These are phyloP conservation scores for Nemania sp. DNA, from an alignment of 2,329 filamentous ascomycete species.

Conservation along the genomic window DNA sequence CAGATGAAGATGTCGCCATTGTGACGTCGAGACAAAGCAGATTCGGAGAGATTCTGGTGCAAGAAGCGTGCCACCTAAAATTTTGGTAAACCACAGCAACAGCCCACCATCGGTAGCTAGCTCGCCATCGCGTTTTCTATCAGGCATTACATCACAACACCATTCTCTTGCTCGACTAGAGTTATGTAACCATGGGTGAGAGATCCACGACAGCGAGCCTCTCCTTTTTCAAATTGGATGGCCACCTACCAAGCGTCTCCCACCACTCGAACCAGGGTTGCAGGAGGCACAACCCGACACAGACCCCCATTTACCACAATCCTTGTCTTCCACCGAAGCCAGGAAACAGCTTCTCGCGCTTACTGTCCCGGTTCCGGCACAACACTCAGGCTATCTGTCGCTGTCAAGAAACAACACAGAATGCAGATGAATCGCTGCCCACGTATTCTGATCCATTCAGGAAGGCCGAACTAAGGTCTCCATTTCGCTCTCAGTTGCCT, in stretches of 20 bases:
- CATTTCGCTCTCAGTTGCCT: neutral
- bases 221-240: neutral
- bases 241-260: neutral
- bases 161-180: neutral
- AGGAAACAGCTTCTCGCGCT: neutral
- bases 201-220: neutral
- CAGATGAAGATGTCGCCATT: no score
- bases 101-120: no score
- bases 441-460: neutral
- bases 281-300: neutral
- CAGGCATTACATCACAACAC: neutral
- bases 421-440: neutral
- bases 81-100: no score
- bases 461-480: neutral
- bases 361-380: neutral
- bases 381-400: neutral
- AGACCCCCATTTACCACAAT: neutral
- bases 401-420: neutral
- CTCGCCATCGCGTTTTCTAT: no score
- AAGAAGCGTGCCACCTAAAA: no score
- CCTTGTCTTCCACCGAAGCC: neutral
- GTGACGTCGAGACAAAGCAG: no score
- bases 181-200: neutral
- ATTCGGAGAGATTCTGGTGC: no score
- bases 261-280: neutral